phyloP scores from a whole-genome alignment of 2,329 filamentous ascomycete genomes.

The Pseudodiploospora longispora region DNA sequence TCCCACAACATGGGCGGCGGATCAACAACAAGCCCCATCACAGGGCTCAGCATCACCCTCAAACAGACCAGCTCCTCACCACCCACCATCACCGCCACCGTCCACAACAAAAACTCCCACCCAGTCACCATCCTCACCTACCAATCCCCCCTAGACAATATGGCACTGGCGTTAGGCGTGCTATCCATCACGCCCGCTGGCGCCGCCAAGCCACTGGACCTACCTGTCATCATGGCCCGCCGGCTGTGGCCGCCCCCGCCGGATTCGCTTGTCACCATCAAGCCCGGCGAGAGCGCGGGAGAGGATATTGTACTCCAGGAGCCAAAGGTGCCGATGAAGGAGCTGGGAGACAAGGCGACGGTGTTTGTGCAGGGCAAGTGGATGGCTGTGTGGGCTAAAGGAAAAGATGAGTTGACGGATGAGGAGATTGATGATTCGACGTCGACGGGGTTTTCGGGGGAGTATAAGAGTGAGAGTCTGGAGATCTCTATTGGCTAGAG shows the following conservation, averaged over 20 bases:
- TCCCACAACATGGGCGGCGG: too few relatives aligned
- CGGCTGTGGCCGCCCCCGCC: conserved; percentile 27
- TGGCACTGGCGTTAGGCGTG: conserved; percentile 27
- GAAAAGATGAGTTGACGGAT: conserved; percentile 12
- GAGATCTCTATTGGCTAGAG: conserved; percentile 6
- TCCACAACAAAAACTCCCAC: conserved; percentile 28
- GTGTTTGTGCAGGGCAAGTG: conserved; percentile 27
- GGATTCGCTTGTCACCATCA: conserved; percentile 26
- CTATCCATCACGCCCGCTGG: conserved; percentile 24
- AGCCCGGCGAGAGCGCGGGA: conserved; percentile 24
- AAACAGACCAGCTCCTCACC: conserved; percentile 24
- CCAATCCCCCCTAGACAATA: conserved; percentile 30
- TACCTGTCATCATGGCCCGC: conserved; percentile 23
- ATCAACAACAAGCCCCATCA: conserved; percentile 6
- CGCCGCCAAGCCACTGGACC: conserved; percentile 19
- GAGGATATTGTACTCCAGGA: conserved; percentile 24
- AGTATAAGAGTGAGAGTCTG: conserved; percentile 7
- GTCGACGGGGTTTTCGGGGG: conserved; percentile 5
- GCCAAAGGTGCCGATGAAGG: conserved; percentile 23
- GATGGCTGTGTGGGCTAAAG: conserved; percentile 26
- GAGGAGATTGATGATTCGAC: conserved; percentile 7
- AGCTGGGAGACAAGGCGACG: conserved; percentile 20
- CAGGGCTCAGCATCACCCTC: conserved; percentile 23
- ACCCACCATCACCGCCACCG: conserved; percentile 25
- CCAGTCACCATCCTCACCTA: conserved; percentile 29